Base-by-base conservation (phyloP, 208 protist species). In the Cochliopodium minus region DNA sequence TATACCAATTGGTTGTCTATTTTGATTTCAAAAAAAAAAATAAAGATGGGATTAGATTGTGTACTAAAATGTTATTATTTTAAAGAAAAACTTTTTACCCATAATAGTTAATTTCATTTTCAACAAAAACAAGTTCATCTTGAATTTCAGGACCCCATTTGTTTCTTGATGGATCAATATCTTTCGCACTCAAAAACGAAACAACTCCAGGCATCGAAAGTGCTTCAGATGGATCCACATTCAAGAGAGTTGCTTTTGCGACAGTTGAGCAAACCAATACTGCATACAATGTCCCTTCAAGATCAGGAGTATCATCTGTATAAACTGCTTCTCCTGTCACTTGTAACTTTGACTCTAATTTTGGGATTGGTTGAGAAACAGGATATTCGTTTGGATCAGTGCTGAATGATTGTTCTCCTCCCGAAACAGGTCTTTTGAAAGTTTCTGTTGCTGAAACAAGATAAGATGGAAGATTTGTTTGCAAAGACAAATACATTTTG, bases 261-360 rank as follows among this genome's bases (percentile, higher is more conserved):
- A 35, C 39, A 15, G 2, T 26, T 26, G 62, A 65, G 0, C 62
- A 26, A 15, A 83, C 73, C 7, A 73, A 47, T 20, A 57, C 62
- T 17, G 48, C 74, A 48, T 60, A 57, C 4, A 81, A 60, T 43
- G 53, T 26, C 29, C 58, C 62, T 0, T 25, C 20, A 25, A 13
- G 2, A n/a, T 23, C 22, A 4, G 47, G 40, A 22, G 78, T 65
- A 57, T 85, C 78, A 42, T 73, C 77, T 0, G 50, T 49, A 54
- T 86, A 91, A 13, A 60, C 17, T 10, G 82, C 85, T 52, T 86
- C 76, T 29, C 85, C 85, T 6, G 75, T 85, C 0, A 66, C 59
- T 51, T 89, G 82, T 28, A 76, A 61, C 26, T 72, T 36, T 1
- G 22, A 50, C 29, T 58, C 58, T 33, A 62, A 52, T 23, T 62